A percentile compares a stretch with the other conserved stretches of the same genome.
phyloP scores from a whole-genome alignment of 805 yeast genomes.

The Candida suzukii region DNA sequence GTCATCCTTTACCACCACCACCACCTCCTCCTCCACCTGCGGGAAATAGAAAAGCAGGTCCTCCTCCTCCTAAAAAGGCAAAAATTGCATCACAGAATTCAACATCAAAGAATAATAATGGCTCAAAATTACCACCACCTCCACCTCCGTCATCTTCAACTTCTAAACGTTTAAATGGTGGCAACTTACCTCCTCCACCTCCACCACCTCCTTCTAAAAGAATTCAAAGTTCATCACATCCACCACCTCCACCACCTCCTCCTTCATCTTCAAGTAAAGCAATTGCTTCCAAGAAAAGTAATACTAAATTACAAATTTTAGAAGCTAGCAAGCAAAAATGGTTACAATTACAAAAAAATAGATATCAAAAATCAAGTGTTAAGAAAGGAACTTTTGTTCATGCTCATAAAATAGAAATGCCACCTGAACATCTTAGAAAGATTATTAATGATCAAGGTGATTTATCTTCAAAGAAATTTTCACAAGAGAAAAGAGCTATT shows the following conservation, averaged over 20 bases:
- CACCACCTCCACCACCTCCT: constrained; percentile 27
- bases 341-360: constrained; percentile 54
- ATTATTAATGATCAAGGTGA: constrained; percentile 82
- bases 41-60: constrained; percentile 5
- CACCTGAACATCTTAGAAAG: constrained; percentile 87
- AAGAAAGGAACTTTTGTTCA: constrained; percentile 41
- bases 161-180: background rate
- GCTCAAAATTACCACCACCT: constrained; percentile 10
- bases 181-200: constrained; percentile 14
- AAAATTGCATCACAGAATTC: constrained; percentile 4
- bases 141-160: constrained; percentile 12
- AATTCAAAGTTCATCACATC: constrained; percentile 1
- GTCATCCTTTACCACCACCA: background rate
- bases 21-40: constrained; percentile 5
- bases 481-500: constrained; percentile 80
- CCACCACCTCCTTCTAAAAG: constrained; percentile 25
- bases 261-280: constrained; percentile 22
- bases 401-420: constrained; percentile 72
- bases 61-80: constrained; percentile 14
- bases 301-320: constrained; percentile 22
- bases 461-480: constrained; percentile 68
- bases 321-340: constrained; percentile 46
- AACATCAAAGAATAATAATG: too few relatives aligned
- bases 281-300: constrained; percentile 7
- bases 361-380: constrained; percentile 34